Evolutionary conservation across 495 filamentous ascomycete species (phyloP), one percentile per base, ranked within the genome.

Genomic region (Hypoxylon trugodes): DNA sequence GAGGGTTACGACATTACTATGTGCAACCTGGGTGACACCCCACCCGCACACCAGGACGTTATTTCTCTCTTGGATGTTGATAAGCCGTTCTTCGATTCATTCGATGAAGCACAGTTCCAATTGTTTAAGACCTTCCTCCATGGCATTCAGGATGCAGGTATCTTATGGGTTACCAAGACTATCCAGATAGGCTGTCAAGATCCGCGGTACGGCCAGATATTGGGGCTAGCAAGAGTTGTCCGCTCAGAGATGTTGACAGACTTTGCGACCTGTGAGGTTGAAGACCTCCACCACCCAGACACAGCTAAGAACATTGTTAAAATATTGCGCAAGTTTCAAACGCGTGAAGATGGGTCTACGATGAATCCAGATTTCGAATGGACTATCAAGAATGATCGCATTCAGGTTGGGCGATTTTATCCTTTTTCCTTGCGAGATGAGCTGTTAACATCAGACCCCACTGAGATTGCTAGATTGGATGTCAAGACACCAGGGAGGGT

Each of bases 91-190:
- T 69, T 81, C 16, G 59, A 59, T 3, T 32, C 7, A 12, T 22
- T 63, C 32, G 40, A 48, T 15, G 30, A 46, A n/a, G 7, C 13
- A 18, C 40, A 36, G 6, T 68, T 30, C 16, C 52, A 63, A 0
- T 33, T 24, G 1, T 50, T 69, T 9, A 61, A 50, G 8, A 25
- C 28, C 15, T 52, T 69, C 32, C 53, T 63, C 6, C 32, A 9
- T 13, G 38, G 22, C 7, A 45, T 69, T 25, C 18, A 28, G 18
- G 42, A 38, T 9, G 21, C 32, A 4, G 52, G 62, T 7, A 43
- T 69, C 13, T 28, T 84, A 0, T 84, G 82, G 83, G 12, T 83
- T 6, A 83, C 80, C 1, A 45, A 43, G 0, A 32, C 67, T 0
- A 41, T 61, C 8, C 79, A 83, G 45, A 59, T 72, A 1, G 16